Conservation (phyloP, 345 rosid genomes). For the Ceriops decandra region DNA sequence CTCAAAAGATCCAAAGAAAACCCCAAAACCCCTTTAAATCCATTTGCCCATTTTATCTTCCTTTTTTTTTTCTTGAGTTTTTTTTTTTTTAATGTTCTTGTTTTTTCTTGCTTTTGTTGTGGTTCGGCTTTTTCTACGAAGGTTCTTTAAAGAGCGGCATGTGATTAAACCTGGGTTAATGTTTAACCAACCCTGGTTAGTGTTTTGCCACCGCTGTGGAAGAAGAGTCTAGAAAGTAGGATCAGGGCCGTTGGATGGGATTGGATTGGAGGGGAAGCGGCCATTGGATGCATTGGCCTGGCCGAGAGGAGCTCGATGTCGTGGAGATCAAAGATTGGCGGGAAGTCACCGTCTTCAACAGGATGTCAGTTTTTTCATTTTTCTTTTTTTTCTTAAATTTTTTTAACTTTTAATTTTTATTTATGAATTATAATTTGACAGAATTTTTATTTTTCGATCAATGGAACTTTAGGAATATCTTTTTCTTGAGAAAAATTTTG, state of each 20-base stretch:
- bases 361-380: slow-evolving; percentile 5
- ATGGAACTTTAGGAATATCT: no score
- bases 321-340: slow-evolving; percentile 49
- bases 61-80: background rate
- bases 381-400: background rate
- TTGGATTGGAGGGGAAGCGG: slow-evolving; percentile 4
- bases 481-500: no score
- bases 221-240: slow-evolving; percentile 67
- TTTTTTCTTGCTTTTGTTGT: background rate
- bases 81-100: background rate
- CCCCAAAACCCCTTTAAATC: background rate
- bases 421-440: no score
- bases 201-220: slow-evolving; percentile 22
- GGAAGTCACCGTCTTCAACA: slow-evolving; percentile 23
- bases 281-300: slow-evolving; percentile 31
- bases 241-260: slow-evolving; percentile 45
- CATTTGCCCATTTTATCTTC: background rate
- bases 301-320: slow-evolving; percentile 16
- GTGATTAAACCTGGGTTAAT: slow-evolving; percentile 15
- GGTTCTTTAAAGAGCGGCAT: slow-evolving; percentile 14
- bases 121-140: background rate
- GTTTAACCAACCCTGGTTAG: slow-evolving; percentile 34
- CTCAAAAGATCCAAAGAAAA: background rate
- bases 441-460: no score
- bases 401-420: no score